These are phyloP conservation scores for Russula sp. DNA, from an alignment of 768 basidiomycete species.

Conservation along the genomic window DNA sequence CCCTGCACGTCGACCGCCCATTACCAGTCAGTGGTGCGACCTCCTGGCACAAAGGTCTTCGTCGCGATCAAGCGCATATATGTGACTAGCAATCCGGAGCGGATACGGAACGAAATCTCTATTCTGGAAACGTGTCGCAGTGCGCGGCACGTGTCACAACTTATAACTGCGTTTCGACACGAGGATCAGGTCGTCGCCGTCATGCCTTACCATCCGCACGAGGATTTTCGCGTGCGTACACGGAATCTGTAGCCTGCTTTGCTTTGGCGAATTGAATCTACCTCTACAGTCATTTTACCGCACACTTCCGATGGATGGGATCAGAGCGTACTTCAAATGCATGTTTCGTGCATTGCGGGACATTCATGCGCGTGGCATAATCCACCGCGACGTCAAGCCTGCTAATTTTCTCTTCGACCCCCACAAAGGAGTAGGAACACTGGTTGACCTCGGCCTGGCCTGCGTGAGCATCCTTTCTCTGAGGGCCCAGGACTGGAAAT, in stretches of 20 bases:
- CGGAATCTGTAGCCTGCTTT: not conserved
- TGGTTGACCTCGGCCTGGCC: constrained; percentile 95
- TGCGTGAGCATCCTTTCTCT: constrained; percentile 49
- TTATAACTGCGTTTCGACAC: constrained; percentile 90
- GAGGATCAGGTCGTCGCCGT: constrained; percentile 90
- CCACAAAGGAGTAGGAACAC: constrained; percentile 69
- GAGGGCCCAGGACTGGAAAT: not conserved
- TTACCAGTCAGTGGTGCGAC: constrained; percentile 48
- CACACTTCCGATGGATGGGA: constrained; percentile 61
- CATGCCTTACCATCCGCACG: constrained; percentile 89
- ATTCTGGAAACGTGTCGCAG: constrained; percentile 85
- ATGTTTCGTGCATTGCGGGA: constrained; percentile 88
- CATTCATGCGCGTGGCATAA: constrained; percentile 78
- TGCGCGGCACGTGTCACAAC: constrained; percentile 82
- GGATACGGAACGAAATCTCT: constrained; percentile 87
- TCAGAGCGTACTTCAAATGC: constrained; percentile 85
- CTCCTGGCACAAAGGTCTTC: constrained; percentile 51
- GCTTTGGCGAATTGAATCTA: constrained; percentile 17
- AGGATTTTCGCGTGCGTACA: constrained; percentile 84
- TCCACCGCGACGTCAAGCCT: constrained; percentile 97
- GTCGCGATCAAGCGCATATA: constrained; percentile 97
- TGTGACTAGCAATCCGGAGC: constrained; percentile 88
- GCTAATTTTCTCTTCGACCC: constrained; percentile 96
- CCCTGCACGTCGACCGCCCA: constrained; percentile 56
- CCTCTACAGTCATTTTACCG: constrained; percentile 67